phyloP scores from a whole-genome alignment of 495 filamentous ascomycete genomes.

The Sordaria brevicollis region DNA sequence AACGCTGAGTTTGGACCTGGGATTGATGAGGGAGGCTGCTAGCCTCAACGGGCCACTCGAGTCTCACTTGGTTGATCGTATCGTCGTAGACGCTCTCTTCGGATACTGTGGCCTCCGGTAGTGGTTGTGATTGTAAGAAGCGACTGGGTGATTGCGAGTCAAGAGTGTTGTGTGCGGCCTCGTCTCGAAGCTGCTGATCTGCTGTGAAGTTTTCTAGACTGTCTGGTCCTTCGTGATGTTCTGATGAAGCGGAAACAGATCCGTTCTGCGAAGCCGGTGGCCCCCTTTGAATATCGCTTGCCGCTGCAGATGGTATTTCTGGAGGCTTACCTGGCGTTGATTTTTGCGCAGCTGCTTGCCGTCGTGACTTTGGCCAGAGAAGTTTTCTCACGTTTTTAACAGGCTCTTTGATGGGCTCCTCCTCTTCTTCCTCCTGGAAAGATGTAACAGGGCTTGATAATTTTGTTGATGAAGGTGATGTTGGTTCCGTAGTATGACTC shows the following conservation, averaged over 20 bases:
- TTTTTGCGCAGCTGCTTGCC: not conserved
- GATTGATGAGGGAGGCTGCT: not conserved
- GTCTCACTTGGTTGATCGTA: not conserved
- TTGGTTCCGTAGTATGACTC: not conserved
- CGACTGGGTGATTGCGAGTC: not conserved
- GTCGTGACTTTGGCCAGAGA: slow-evolving; percentile 15
- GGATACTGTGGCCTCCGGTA: not conserved
- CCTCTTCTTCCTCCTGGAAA: not conserved
- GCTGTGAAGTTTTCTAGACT: not conserved
- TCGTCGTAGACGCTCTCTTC: not conserved
- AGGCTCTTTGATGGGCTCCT: not conserved
- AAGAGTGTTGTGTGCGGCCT: not conserved
- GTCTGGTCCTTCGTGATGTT: not conserved
- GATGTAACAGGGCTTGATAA: not conserved
- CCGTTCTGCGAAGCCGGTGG: not conserved
- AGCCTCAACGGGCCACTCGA: not conserved
- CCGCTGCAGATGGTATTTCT: not conserved
- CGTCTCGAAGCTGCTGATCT: not conserved
- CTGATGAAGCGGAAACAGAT: not conserved
- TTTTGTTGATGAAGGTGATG: not conserved
- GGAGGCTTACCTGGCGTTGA: not conserved
- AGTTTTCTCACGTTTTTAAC: slow-evolving; percentile 3
- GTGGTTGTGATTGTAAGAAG: not conserved
- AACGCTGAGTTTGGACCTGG: not conserved
- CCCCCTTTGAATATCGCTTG: not conserved